Percentiles rank a stretch among this genome's conserved stretches.
Conservation (phyloP, 805 yeast genomes). For the Spathaspora sp. region DNA sequence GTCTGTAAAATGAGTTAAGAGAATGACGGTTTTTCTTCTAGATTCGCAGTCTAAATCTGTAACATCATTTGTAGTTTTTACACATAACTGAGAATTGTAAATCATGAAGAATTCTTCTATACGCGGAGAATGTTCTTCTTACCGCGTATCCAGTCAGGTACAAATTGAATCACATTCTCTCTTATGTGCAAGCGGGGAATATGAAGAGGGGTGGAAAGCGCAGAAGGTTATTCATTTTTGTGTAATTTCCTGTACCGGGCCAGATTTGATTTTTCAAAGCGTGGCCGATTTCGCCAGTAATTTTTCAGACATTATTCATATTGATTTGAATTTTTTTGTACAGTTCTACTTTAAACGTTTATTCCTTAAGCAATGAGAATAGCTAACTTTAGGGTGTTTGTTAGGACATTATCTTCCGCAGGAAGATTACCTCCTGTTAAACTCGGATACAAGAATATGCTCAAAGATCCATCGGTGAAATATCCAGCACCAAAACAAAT, state of each 20-base stretch:
- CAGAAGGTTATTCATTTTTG: background rate
- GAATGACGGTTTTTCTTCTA: no score
- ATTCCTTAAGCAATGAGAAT: background rate
- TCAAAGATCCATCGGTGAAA: slow-evolving; percentile 64
- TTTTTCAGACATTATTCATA: background rate
- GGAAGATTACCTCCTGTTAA: slow-evolving; percentile 14
- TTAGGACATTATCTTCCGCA: slow-evolving; percentile 11
- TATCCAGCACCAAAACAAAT: slow-evolving; percentile 56
- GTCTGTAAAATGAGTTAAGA: no score
- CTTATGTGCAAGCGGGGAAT: background rate
- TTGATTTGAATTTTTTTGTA: background rate
- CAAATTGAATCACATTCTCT: background rate
- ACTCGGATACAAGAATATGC: slow-evolving; percentile 41
- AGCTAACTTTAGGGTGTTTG: background rate
- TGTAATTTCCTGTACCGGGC: background rate
- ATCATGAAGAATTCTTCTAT: no score
- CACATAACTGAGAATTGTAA: no score
- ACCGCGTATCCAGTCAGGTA: no score
- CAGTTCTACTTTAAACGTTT: background rate
- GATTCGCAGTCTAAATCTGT: no score
- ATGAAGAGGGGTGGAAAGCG: background rate
- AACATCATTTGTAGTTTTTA: no score
- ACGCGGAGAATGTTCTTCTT: no score
- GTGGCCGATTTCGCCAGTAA: background rate
- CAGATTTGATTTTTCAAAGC: background rate